Base-by-base conservation (phyloP, 345 rosid species). In the Hirschfeldia incana region DNA sequence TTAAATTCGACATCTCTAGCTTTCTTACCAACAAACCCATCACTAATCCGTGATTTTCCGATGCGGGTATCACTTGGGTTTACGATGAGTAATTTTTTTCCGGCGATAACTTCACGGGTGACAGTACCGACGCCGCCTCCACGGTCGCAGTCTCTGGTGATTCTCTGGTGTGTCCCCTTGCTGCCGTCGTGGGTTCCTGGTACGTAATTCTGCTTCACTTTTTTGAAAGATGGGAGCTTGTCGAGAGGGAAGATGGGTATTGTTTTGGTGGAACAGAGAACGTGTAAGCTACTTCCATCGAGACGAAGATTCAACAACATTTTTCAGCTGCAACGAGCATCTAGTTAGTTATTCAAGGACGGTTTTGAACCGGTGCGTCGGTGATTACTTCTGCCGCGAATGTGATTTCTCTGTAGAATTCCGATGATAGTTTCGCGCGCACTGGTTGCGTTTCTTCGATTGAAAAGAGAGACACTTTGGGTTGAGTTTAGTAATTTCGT, bases 271-370 rank as follows among this genome's bases (percentile, higher is more conserved):
- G 90, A 86, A 64, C 83, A 83, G 9, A 86, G 78, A 59, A 84
- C 12, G 13, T 71, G 83, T 82, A 89, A 88, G 82, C 85, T 79
- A 78, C 74, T 68, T 61, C 85, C 81, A 67, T 88, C 89, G 15
- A 82, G 73, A 69, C 84, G 91, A 67, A 88, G 80, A 72, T 89
- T 92, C 71, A 81, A 75, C 65, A 83, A 85, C 97, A 92, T 94
- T 51, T 81, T 76, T 39, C n/a, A 69, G 29, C 17, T 33, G 17
- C 36, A 36, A 70, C 8, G 59, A 67, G 76, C 82, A 78, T 73
- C 64, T 46, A 65, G 42, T 71, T 46, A 65, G 42, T 58, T 68
- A 46, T 30, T 62, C 15, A 17, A 51, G 0, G 10, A 21, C 26
- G 9, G 12, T 21, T 27, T 63, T 76, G 57, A 55, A 27, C 57